Percentiles rank a stretch among this genome's conserved stretches.
These are phyloP conservation scores for Melampsora americana DNA, from an alignment of 1,284 basidiomycete genomes.

Conservation along the genomic window DNA sequence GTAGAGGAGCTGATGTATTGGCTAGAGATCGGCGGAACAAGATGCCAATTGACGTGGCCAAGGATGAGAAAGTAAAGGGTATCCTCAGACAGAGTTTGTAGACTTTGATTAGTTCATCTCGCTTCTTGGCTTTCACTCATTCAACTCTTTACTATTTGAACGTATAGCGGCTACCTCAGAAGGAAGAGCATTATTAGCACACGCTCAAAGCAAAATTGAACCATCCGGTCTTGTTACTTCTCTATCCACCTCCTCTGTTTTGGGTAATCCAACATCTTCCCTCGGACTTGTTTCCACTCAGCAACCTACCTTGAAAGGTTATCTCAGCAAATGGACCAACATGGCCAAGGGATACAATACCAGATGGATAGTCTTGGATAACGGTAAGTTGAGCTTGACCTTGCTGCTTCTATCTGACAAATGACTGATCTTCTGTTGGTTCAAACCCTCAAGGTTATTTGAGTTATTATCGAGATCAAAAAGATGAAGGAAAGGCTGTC, in stretches of 20 bases:
- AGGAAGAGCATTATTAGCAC: slow-evolving; percentile 47
- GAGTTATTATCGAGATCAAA: slow-evolving; percentile 75
- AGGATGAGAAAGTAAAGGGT: slow-evolving; percentile 72
- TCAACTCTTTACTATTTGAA: neutral
- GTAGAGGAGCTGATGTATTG: slow-evolving; percentile 85
- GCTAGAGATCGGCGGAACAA: slow-evolving; percentile 75
- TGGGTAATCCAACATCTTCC: slow-evolving; percentile 1
- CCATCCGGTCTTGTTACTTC: slow-evolving; percentile 28
- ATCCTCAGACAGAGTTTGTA: slow-evolving; percentile 77
- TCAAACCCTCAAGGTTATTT: slow-evolving; percentile 45
- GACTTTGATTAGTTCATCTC: neutral
- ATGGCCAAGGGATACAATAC: slow-evolving; percentile 85
- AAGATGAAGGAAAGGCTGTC: slow-evolving; percentile 81
- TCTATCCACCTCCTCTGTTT: slow-evolving; percentile 19
- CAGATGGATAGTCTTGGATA: slow-evolving; percentile 88
- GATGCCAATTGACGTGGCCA: slow-evolving; percentile 67
- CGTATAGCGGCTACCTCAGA: slow-evolving; percentile 46
- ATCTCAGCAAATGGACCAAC: slow-evolving; percentile 84
- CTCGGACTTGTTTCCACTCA: neutral
- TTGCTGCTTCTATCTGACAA: neutral
- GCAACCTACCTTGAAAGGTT: slow-evolving; percentile 70
- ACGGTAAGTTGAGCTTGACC: slow-evolving; percentile 63
- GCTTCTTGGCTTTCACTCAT: slow-evolving; percentile 5
- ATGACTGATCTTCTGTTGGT: no score
- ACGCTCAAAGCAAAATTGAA: slow-evolving; percentile 19